Evolutionary conservation across 129 eudicot genomes (phyloP), one percentile per base, ranked within the genome.

Genomic region (Tagetes erecta): DNA sequence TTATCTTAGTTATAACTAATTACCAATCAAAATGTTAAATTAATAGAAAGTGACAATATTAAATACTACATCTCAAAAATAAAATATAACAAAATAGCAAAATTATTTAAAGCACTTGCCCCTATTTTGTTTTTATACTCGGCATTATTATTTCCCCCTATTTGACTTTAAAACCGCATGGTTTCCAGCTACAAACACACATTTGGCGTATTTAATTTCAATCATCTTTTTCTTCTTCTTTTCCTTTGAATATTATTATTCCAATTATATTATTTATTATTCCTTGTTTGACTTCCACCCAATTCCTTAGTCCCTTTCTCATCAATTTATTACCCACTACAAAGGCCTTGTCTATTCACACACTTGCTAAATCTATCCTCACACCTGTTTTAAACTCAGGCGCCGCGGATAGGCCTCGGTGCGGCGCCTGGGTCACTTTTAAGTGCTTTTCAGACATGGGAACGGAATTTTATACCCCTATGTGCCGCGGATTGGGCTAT

Each of bases 211-310:
- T n/a, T 14, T 20, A 55, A 55, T 6, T 55, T 5, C 3, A 55
- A 5, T 55, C 3, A 8, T 49, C 14, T 8, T 11, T 9, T 49
- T 49, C 11, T 12, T 49, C n/a, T 49, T 50, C 2, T 50, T 50
- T 4, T 12, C 11, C 34, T 20, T 20, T 20, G 44, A 4, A 39
- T 39, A 78, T 60, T 39, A 70, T 78, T 70, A 20, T 20, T 20
- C 27, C 27, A 20, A 20, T 20, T 20, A 20, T 20, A 20, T 20
- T 20, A 20, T 20, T 20, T 44, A 39, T 39, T 51, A 33, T 64
- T 78, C 66, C 45, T 78, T 12, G 76, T 71, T 78, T 78, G 77
- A 71, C 77, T 64, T 78, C 65, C 14, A 2, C 1, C 38, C 42
- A n/a, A 3, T 31, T 69, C 36, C 62, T 44, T 44, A 3, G 31